A percentile compares a stretch with the other conserved stretches of the same genome.
Conservation (phyloP, 2,329 filamentous ascomycete species). For the Chrysosphaeria jannelii region DNA sequence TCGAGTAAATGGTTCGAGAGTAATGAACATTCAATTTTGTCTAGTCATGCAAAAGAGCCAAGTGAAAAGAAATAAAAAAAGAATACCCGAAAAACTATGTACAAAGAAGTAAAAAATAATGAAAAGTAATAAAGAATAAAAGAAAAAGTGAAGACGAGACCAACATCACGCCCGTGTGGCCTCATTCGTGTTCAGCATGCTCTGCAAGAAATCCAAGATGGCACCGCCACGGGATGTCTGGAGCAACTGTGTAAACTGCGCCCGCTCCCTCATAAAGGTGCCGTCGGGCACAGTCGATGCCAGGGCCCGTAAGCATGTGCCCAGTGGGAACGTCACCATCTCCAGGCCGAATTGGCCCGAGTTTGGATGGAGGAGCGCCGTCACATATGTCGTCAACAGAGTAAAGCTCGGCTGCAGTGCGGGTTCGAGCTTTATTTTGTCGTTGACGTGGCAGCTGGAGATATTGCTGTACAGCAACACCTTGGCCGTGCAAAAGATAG, state of each 20-base stretch:
- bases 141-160: too few relatives aligned
- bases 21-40: too few relatives aligned
- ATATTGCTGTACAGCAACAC: slow-evolving; percentile 1
- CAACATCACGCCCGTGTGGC: too few relatives aligned
- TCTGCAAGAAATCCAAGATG: slow-evolving; percentile 4
- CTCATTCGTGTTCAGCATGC: slow-evolving; percentile 3
- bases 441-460: neutral
- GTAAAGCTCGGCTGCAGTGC: too few relatives aligned
- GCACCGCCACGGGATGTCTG: slow-evolving; percentile 4
- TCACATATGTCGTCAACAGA: slow-evolving; percentile 3
- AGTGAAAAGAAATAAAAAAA: too few relatives aligned
- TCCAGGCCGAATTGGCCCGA: slow-evolving; percentile 5
- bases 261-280: slow-evolving; percentile 1
- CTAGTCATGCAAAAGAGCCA: too few relatives aligned
- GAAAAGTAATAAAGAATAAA: too few relatives aligned
- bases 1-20: too few relatives aligned
- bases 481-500: slow-evolving; percentile 3
- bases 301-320: slow-evolving; percentile 3
- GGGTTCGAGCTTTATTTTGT: slow-evolving; percentile 2
- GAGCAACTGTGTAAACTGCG: slow-evolving; percentile 3
- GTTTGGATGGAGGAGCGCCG: slow-evolving; percentile 4
- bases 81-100: too few relatives aligned
- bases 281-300: neutral
- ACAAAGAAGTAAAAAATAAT: too few relatives aligned
- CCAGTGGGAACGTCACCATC: slow-evolving; percentile 4